These are phyloP conservation scores for Ceratonia siliqua DNA, from an alignment of 306 rosid species.

Conservation along the genomic window DNA sequence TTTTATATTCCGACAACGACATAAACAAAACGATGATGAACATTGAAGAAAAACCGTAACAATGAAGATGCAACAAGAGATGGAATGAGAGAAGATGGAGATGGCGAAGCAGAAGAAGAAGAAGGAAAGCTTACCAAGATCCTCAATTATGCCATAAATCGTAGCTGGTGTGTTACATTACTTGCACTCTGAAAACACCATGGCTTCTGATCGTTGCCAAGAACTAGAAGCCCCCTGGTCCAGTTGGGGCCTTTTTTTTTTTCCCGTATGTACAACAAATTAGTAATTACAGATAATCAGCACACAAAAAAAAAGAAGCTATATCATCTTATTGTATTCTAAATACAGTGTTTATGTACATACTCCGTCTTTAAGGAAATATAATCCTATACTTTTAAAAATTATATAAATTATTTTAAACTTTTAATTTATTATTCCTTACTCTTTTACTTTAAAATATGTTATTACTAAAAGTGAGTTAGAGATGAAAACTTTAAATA, in stretches of 20 bases:
- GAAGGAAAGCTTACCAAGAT: slow-evolving; percentile 32
- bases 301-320: too few relatives aligned
- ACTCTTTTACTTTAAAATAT: too few relatives aligned
- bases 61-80: slow-evolving; percentile 19
- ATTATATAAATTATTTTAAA: too few relatives aligned
- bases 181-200: slow-evolving; percentile 25
- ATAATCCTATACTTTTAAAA: too few relatives aligned
- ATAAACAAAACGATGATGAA: slow-evolving; percentile 9
- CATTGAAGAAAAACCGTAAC: background rate
- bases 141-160: slow-evolving; percentile 27
- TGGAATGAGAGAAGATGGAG: background rate
- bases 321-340: too few relatives aligned
- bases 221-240: background rate
- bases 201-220: slow-evolving; percentile 25
- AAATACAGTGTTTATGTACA: too few relatives aligned
- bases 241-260: background rate
- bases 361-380: too few relatives aligned
- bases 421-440: too few relatives aligned
- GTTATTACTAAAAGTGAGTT: too few relatives aligned
- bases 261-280: too few relatives aligned
- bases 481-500: too few relatives aligned
- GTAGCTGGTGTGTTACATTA: slow-evolving; percentile 29
- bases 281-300: too few relatives aligned
- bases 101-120: background rate
- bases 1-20: slow-evolving; percentile 28